phyloP scores from a whole-genome alignment of 306 rosid genomes.

The Citrullus mucosospermus region DNA sequence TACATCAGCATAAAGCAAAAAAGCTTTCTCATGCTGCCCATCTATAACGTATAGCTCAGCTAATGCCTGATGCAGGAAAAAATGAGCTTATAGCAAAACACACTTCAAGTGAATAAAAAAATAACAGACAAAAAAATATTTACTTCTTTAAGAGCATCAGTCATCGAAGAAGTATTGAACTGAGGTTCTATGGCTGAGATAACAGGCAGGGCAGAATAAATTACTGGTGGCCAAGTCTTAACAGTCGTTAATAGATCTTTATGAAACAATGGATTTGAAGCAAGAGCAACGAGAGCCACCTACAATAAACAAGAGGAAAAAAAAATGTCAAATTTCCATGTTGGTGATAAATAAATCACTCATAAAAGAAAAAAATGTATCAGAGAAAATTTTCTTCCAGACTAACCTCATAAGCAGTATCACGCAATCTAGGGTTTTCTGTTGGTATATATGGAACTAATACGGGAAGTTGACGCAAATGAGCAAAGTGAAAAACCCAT shows the following conservation, averaged over 20 bases:
- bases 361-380: not conserved
- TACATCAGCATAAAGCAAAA: constrained; percentile 90
- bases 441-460: constrained; percentile 86
- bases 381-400: constrained; percentile 11
- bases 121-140: not conserved
- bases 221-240: constrained; percentile 75
- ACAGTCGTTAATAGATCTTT: constrained; percentile 59
- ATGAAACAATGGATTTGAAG: constrained; percentile 79
- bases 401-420: constrained; percentile 93
- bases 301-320: constrained; percentile 19
- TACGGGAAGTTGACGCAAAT: constrained; percentile 92
- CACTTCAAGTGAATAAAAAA: not conserved
- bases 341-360: not conserved
- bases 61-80: constrained; percentile 50
- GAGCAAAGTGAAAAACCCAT: constrained; percentile 99
- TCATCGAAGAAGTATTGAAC: constrained; percentile 69
- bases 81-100: not conserved
- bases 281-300: constrained; percentile 97
- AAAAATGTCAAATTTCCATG: constrained; percentile 9
- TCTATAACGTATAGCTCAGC: constrained; percentile 79
- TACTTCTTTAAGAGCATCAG: constrained; percentile 84
- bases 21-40: constrained; percentile 80
- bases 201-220: constrained; percentile 74
- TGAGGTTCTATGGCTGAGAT: constrained; percentile 96
- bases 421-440: constrained; percentile 70